Base-by-base conservation (phyloP, 2,329 filamentous ascomycete species). In the Sporothrix protearum region DNA sequence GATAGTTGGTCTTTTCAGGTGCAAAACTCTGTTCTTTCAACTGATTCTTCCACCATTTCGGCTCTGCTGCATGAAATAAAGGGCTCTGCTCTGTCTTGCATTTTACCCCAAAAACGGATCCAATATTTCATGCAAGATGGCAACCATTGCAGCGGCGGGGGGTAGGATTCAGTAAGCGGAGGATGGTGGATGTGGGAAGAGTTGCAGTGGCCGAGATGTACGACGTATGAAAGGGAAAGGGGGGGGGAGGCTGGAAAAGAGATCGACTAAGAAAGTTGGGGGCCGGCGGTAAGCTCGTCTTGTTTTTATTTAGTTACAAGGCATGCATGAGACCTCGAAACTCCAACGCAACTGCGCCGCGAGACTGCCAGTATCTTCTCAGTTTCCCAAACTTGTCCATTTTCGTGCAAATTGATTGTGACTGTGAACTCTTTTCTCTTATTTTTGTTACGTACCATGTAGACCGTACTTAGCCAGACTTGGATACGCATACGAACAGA, bases 81-180 rank as follows among this genome's bases (percentile, higher is more conserved):
- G 39, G 30, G 25, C 14, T 25, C 42, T n/a, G n/a, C n/a, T 61
- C n/a, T 22, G 39, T 30, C 61, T n/a, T 64, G 42, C 36, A 19
- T 19, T 9, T 8, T 2, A 2, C 22, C 25, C 4, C 22, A 1
- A 42, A 14, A 30, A 45, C 19, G 47, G 22, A 47, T 28, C 19
- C 61, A 64, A 64, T 47, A 64, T 64, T 30, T 45, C 14, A 47
- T 64, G 22, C 39, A 64, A 45, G 57, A 42, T 63, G 57, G 10
- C 33, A 39, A 10, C 33, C 57, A 63, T 63, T 19, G 33, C n/a
- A 12, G 9, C n/a, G 42, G n/a, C n/a, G 36, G 9, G n/a, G 36
- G 19, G n/a, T 10, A 6, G n/a, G 49, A 10, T 53, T 6, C n/a
- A 12, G 42, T 16, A 28, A 22, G 36, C n/a, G 4, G 36, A 12